Evolutionary conservation across 2,329 filamentous ascomycete genomes (phyloP), one percentile per base, ranked within the genome.

Genomic region (Fusarium subtropicale): DNA sequence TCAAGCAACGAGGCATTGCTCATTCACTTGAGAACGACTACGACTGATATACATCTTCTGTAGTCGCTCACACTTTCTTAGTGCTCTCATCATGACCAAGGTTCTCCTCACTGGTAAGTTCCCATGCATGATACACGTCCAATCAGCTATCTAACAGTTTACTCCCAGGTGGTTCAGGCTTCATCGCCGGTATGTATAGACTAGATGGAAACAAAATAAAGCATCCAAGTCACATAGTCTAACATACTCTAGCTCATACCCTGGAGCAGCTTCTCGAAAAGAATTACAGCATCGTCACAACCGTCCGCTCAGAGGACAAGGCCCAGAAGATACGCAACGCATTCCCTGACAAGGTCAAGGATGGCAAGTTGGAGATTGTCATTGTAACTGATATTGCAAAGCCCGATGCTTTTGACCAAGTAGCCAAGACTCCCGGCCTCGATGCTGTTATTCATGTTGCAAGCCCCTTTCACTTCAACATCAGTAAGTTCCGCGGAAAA

Each of bases 301-400:
- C 86, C 1, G 86, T 88, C 55, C 84, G 86, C 46, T 83, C 81
- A 46, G 81, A 87, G 66, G 80, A 82, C 47, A 88, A 88, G 74
- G 86, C 86, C 20, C 70, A 80, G 45, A 82, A 81, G 70, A 85
- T 89, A 65, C 82, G 82, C 47, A 78, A 80, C 53, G 83, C 85
- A 12, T 81, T 87, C 47, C 63, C 60, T 9, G 61, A 64, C 74
- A 79, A 83, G 3, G 76, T 78, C 22, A 75, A 82, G 62, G 74
- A 73, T 60, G 80, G 82, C 16, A 80, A 81, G 33, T 83, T 89
- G 20, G 74, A 79, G 33, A 80, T 86, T 15, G 81, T 77, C 57
- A 89, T 96, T 71, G 92, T 97, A 26, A 88, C 90, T 20, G 93
- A 97, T 76, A 92, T 97, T 71, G 91, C 92, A 5, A 79, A 89